Evolutionary conservation across 163 green algal genomes (phyloP).

Genomic region (Scenedesmus sp.): DNA sequence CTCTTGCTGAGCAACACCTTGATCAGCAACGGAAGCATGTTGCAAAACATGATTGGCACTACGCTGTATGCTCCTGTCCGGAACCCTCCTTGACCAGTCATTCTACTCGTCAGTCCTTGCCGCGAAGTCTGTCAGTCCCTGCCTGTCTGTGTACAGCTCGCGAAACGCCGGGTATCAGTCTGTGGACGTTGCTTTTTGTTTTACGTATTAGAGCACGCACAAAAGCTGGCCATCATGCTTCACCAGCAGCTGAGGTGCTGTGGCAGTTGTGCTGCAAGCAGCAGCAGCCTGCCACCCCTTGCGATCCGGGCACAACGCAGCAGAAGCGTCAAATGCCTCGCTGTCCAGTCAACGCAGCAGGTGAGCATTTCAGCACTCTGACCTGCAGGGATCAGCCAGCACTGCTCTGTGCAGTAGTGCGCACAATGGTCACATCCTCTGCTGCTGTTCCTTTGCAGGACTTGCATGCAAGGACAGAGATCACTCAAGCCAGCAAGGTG

Average conservation of each 20-base stretch:
- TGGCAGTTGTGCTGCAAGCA: neutral
- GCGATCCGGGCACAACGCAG: neutral
- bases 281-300: neutral
- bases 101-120: no score
- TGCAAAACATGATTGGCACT: no score
- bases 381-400: neutral
- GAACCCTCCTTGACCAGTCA: no score
- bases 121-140: no score
- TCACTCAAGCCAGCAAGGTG: neutral
- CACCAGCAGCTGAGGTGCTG: conserved; percentile 1
- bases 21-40: no score
- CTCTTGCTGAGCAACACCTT: no score
- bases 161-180: no score
- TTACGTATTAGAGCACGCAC: no score
- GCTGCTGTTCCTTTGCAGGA: neutral
- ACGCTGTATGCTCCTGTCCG: no score
- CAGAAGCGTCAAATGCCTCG: neutral
- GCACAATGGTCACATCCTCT: neutral
- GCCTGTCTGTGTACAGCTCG: no score
- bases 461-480: neutral
- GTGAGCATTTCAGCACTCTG: neutral
- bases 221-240: neutral
- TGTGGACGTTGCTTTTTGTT: no score
- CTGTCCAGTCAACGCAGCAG: neutral
- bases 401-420: neutral